These are phyloP conservation scores for Pseudozyma thailandica DNA, from an alignment of 1,284 basidiomycete species.

Conservation along the genomic window DNA sequence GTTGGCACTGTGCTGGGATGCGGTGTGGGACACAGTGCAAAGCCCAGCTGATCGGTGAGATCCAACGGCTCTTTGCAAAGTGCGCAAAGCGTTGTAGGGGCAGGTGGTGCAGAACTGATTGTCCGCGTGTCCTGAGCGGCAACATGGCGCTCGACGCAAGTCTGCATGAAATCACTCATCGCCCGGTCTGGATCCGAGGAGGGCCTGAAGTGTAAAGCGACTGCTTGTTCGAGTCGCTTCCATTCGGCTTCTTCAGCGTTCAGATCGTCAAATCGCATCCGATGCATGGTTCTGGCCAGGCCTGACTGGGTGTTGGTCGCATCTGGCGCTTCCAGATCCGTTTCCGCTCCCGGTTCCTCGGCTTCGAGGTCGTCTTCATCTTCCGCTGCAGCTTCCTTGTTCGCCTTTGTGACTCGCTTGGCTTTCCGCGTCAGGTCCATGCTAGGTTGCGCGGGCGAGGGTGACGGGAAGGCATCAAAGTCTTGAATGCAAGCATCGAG, in stretches of 20 bases:
- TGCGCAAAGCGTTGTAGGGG: conserved; percentile 14
- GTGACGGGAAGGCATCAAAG: conserved; percentile 25
- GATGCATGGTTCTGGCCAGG: neutral
- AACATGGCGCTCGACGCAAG: conserved; percentile 25
- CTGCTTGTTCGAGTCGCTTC: conserved; percentile 16
- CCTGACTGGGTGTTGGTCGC: neutral
- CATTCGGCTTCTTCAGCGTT: conserved; percentile 39
- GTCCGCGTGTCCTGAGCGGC: conserved; percentile 38
- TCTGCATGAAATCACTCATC: conserved; percentile 32
- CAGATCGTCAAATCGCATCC: conserved; percentile 32
- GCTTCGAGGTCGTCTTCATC: conserved; percentile 16
- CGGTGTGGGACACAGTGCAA: conserved; percentile 27
- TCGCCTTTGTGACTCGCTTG: conserved; percentile 28
- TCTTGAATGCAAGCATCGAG: conserved; percentile 42
- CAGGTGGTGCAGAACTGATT: neutral
- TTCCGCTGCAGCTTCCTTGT: conserved; percentile 5
- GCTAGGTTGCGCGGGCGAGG: neutral
- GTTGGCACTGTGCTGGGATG: conserved; percentile 1
- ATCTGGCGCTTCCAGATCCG: neutral
- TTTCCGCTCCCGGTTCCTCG: conserved; percentile 1
- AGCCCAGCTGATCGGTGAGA: conserved; percentile 32
- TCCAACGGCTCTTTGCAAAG: conserved; percentile 26
- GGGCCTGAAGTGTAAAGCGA: conserved; percentile 1
- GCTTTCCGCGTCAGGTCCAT: conserved; percentile 36
- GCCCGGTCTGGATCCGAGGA: neutral